Evolutionary conservation across 164 flowering plant genomes (phyloP).

Genomic region (Akebia trifoliata): DNA sequence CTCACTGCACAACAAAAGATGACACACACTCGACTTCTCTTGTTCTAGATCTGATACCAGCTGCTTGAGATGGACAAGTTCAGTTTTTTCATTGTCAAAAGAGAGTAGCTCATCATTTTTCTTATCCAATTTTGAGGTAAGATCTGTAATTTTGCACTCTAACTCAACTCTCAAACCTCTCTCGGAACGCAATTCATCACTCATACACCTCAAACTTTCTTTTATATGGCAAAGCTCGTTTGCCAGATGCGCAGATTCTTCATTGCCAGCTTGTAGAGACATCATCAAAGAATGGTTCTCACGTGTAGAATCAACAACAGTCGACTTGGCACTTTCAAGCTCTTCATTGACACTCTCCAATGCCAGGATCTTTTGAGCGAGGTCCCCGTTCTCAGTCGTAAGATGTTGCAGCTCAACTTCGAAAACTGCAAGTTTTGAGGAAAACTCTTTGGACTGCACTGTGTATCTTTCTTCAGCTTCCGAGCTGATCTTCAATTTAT

Average conservation of each 20-base stretch:
- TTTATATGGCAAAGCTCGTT: constrained; percentile 40
- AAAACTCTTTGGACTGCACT: constrained; percentile 33
- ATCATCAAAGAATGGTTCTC: constrained; percentile 33
- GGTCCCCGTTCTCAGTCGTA: constrained; percentile 31
- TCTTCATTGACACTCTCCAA: constrained; percentile 45
- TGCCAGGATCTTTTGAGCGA: constrained; percentile 39
- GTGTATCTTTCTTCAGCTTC: constrained; percentile 50
- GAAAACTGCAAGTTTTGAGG: constrained; percentile 38
- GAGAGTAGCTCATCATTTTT: constrained; percentile 34
- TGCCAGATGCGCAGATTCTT: constrained; percentile 39
- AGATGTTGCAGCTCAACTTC: constrained; percentile 55
- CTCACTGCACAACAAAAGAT: constrained; percentile 25
- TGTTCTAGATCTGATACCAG: constrained; percentile 39
- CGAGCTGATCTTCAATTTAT: constrained; percentile 33
- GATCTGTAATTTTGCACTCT: constrained; percentile 41
- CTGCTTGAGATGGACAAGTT: constrained; percentile 38
- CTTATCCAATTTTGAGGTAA: constrained; percentile 41
- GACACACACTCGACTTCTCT: constrained; percentile 40
- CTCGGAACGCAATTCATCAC: constrained; percentile 43
- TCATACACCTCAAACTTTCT: constrained; percentile 33
- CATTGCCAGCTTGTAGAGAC: constrained; percentile 40
- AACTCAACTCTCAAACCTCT: constrained; percentile 37
- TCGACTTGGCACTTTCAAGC: constrained; percentile 31
- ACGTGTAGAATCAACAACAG: constrained; percentile 23
- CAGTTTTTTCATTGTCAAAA: constrained; percentile 38